Percentiles rank a stretch among this genome's conserved stretches.
These are phyloP conservation scores for Annulohypoxylon truncatum DNA, from an alignment of 2,329 filamentous ascomycete species.

Conservation along the genomic window DNA sequence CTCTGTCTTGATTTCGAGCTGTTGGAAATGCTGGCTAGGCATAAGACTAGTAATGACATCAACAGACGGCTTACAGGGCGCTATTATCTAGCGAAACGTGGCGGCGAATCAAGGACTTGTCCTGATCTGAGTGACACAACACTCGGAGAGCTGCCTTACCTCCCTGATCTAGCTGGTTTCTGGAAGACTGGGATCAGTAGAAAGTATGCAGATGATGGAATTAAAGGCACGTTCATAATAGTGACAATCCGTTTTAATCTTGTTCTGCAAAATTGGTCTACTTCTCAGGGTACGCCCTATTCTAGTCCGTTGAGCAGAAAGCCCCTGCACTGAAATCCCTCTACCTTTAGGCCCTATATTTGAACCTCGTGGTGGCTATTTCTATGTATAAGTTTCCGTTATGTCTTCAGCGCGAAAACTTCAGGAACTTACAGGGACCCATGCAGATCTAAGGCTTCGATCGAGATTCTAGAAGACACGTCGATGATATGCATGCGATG, in stretches of 20 bases:
- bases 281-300: background rate
- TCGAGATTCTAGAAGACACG: conserved; percentile 47
- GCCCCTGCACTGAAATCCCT: background rate
- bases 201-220: background rate
- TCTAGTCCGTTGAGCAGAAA: background rate
- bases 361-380: background rate
- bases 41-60: conserved; percentile 12
- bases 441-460: conserved; percentile 39
- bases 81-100: conserved; percentile 14
- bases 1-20: background rate
- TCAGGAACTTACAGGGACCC: conserved; percentile 35
- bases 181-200: background rate
- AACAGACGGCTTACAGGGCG: conserved; percentile 5
- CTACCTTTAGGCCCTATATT: background rate
- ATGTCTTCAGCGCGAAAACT: background rate
- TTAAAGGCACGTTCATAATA: background rate
- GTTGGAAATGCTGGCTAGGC: background rate
- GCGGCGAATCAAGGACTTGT: conserved; percentile 32
- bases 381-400: background rate
- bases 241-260: background rate
- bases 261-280: background rate
- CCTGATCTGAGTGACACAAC: conserved; percentile 40
- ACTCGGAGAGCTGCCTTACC: conserved; percentile 40
- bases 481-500: conserved; percentile 39
- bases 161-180: conserved; percentile 18